Base-by-base conservation (phyloP, 331 rosid species). In the Arachis monticola region DNA sequence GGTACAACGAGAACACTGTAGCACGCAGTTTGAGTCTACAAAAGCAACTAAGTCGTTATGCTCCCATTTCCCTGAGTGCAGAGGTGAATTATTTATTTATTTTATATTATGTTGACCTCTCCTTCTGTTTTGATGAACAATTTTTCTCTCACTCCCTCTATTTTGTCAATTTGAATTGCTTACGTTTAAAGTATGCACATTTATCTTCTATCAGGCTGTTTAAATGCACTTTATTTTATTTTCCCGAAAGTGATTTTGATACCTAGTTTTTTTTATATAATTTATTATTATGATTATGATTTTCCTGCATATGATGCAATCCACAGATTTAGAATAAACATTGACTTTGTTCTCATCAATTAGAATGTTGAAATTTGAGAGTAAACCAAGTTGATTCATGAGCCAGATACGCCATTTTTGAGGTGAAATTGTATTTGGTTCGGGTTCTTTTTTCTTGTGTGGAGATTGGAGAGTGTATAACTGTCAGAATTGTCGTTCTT, bases 31-130 rank as follows among this genome's bases (percentile, higher is more conserved):
- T 87, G 77, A 76, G 79, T 64, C 81, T 94, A 80, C 89, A 92
- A 81, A 88, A 88, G 84, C 92, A 94, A 82, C 88, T 90, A 30
- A 78, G 70, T 30, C 89, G 92, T 57, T 94, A 90, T 88, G 93
- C 91, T 78, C 85, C 96, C 64, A 90, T 86, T 76, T 74, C 90
- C 69, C 87, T 94, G 17, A 60, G 74, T 77, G 87, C 90, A 13
- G 96, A 92, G 97, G 99, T 94, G 77, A 48, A 77, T 63, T 72
- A 35, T 60, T 22, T 60, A 14, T 74, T 44, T 64, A 4, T 69
- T 76, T 76, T 73, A 41, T 75, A 35, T 77, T 76, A 14, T 45
- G 48, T 62, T 63, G 61, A 58, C 41, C n/a, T 77, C 51, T 64
- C 72, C n/a, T 9, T 72, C 31, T 71, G 10, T 72, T 70, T 35